phyloP scores from a whole-genome alignment of 257 asterid species.

The Solanum microdontum region DNA sequence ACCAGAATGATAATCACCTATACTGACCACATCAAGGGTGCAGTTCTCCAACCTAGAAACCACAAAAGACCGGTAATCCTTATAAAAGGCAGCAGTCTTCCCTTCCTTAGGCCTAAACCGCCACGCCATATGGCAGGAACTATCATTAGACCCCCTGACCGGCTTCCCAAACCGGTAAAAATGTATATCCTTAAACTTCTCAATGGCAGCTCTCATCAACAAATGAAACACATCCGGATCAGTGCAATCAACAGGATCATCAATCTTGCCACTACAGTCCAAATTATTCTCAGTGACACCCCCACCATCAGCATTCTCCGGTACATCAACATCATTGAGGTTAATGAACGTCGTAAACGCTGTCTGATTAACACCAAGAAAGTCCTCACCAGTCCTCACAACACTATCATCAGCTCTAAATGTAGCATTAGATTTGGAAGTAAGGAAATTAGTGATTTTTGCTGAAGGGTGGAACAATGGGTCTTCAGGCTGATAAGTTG shows the following conservation, averaged over 20 bases:
- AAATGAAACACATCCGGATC: conserved; percentile 69
- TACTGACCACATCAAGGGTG: conserved; percentile 42
- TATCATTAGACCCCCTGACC: conserved; percentile 45
- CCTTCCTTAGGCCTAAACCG: conserved; percentile 73
- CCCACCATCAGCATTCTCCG: background rate
- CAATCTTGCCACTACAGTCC: conserved; percentile 32
- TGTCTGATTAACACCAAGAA: conserved; percentile 61
- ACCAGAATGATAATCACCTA: conserved; percentile 87
- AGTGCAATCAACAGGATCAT: conserved; percentile 65
- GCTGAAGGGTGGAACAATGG: conserved; percentile 31
- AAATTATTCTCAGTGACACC: background rate
- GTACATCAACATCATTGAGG: conserved; percentile 66
- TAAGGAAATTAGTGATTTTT: conserved; percentile 56
- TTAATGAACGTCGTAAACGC: conserved; percentile 58
- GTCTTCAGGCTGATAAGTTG: no score
- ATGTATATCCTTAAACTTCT: conserved; percentile 51
- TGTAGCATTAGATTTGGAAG: conserved; percentile 76
- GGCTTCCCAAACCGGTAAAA: conserved; percentile 78
- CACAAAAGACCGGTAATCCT: conserved; percentile 63
- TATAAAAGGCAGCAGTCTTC: conserved; percentile 41
- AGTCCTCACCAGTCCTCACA: conserved; percentile 93
- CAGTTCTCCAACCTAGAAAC: conserved; percentile 50
- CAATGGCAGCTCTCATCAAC: conserved; percentile 71
- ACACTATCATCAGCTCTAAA: conserved; percentile 61
- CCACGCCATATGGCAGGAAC: conserved; percentile 93